These are phyloP conservation scores for Globisporangium paddicum DNA, from an alignment of 352 stramenopile genomes.

Conservation along the genomic window DNA sequence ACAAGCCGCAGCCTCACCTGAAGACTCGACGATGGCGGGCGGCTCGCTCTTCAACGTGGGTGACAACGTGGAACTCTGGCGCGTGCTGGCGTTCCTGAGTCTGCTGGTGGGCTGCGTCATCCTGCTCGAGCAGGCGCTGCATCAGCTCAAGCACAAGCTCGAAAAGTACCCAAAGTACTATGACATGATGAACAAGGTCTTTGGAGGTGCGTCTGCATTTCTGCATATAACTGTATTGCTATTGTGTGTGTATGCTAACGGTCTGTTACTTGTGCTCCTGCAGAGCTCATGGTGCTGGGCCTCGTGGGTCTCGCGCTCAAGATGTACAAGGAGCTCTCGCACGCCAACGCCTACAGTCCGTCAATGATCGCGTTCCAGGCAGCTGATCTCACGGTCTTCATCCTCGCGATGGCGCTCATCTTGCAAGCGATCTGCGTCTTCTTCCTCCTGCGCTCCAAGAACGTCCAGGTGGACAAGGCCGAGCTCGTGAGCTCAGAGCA, in stretches of 20 bases:
- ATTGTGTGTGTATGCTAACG: background rate
- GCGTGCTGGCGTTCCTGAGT: conserved; percentile 41
- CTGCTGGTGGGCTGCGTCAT: conserved; percentile 48
- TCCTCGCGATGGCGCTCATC: conserved; percentile 48
- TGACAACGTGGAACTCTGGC: conserved; percentile 48
- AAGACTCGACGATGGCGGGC: background rate
- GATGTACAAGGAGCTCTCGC: conserved; percentile 32
- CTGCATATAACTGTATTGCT: background rate
- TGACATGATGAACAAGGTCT: conserved; percentile 64
- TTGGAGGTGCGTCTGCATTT: conserved; percentile 10
- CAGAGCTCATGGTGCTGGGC: conserved; percentile 57
- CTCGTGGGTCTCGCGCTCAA: conserved; percentile 56
- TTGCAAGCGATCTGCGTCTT: conserved; percentile 49
- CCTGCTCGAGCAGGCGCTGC: conserved; percentile 37
- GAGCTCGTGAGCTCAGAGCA: conserved; percentile 45
- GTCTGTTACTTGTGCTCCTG: background rate
- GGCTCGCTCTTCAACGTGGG: conserved; percentile 54
- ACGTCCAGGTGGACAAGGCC: conserved; percentile 27
- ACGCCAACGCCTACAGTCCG: conserved; percentile 21
- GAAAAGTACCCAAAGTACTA: conserved; percentile 54
- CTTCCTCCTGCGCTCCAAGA: conserved; percentile 30
- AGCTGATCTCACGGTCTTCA: conserved; percentile 53
- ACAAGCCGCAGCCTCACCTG: background rate
- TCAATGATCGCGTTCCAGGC: conserved; percentile 48
- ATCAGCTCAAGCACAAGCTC: conserved; percentile 48